Base-by-base conservation (phyloP, 2,329 filamentous ascomycete genomes). In the Monosporascus sp. region DNA sequence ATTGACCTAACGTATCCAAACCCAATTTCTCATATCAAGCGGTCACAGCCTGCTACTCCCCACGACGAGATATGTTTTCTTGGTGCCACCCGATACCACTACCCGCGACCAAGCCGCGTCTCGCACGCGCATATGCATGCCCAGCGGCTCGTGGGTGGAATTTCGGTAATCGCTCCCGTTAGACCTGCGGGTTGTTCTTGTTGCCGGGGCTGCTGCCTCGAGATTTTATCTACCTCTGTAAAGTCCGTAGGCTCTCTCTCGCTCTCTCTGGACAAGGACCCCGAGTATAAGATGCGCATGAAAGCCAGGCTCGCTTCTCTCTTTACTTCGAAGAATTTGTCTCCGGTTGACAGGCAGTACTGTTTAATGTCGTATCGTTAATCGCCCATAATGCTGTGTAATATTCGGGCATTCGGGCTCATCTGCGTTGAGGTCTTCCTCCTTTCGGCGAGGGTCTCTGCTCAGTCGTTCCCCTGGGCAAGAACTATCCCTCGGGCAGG, bases 401-500 rank as follows among this genome's bases (percentile, higher is more conserved):
- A 46, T 25, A 25, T 46, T 46, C 43, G 20, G 22, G 24, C 22
- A 2, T n/a, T 27, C n/a, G 43, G 43, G 22, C 43, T 46, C 24
- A 6, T n/a, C 6, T 46, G 43, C 11, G 22, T 27, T 46, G 22
- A n/a, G 14, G 20, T 50, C 5, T 54, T 59, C 6, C 25, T 47
- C 45, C 52, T 62, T 38, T 52, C 54, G 17, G 50, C 57, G 41
- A 43, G 52, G 20, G 57, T 20, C 41, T 49, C 39, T 44, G 55
- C 55, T 25, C 59, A 62, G 43, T 46, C 43, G 25, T 61, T 54
- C 38, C 52, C 58, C 15, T 61, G 60, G 59, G 59, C 53, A 25
- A 55, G 47, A 6, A 17, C 59, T 24, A 61, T 62, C 39, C 43
- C 58, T 44, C 58, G 55, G 14, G 58, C 58, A 18, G 58, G 58